Percentiles rank a stretch among this genome's conserved stretches.
These are phyloP conservation scores for Ceratocystis ficicola DNA, from an alignment of 2,329 filamentous ascomycete genomes.

Conservation along the genomic window DNA sequence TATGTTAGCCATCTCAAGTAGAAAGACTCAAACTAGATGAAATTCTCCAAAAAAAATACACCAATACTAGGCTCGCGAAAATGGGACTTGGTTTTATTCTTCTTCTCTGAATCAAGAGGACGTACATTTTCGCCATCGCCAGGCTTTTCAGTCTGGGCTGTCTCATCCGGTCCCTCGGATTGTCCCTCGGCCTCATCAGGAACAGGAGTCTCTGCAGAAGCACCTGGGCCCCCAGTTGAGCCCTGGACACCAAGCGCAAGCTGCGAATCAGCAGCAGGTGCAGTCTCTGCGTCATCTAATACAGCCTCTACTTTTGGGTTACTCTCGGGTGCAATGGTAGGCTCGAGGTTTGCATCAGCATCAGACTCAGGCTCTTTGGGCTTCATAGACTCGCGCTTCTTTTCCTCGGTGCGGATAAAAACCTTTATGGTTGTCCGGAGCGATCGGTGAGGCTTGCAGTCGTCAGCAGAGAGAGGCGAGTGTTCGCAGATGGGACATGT, in stretches of 20 bases:
- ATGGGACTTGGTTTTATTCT: background rate
- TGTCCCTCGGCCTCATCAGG: slow-evolving; percentile 14
- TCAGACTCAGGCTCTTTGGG: slow-evolving; percentile 34
- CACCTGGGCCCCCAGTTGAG: background rate
- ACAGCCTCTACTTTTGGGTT: slow-evolving; percentile 6
- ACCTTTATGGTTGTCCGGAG: slow-evolving; percentile 86
- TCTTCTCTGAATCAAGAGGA: slow-evolving; percentile 32
- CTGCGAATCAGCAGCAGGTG: background rate
- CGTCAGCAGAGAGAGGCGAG: slow-evolving; percentile 69
- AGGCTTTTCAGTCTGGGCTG: slow-evolving; percentile 9
- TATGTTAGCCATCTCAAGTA: background rate
- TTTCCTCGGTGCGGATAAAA: slow-evolving; percentile 81
- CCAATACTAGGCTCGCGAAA: background rate
- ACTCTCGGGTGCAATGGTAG: slow-evolving; percentile 24
- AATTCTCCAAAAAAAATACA: background rate
- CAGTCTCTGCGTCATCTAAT: slow-evolving; percentile 13
- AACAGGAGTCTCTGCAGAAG: background rate
- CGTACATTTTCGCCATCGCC: slow-evolving; percentile 26
- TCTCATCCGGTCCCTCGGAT: background rate
- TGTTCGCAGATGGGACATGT: slow-evolving; percentile 91
- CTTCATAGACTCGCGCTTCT: slow-evolving; percentile 62
- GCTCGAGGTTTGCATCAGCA: slow-evolving; percentile 15
- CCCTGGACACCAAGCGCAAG: background rate
- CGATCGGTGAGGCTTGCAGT: slow-evolving; percentile 80
- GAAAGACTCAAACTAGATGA: background rate